A percentile compares a stretch with the other conserved stretches of the same genome.
phyloP scores from a whole-genome alignment of 257 asterid genomes.

The Sherardia arvensis region DNA sequence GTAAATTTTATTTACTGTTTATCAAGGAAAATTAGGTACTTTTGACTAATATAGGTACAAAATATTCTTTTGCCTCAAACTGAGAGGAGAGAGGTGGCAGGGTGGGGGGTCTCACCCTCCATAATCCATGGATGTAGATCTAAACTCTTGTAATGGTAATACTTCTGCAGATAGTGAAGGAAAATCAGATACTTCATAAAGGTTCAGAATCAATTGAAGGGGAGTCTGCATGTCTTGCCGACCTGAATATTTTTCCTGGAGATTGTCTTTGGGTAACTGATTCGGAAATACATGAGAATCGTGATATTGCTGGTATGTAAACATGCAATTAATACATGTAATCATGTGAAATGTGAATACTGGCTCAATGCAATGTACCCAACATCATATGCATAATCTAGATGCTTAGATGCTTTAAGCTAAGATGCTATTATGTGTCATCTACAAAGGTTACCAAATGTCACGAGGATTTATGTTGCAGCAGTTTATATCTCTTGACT shows the following conservation, averaged over 20 bases:
- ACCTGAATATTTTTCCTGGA: conserved; percentile 80
- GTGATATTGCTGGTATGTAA: conserved; percentile 91
- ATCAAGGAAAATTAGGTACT: background rate
- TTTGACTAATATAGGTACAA: too few species aligned
- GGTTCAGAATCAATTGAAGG: conserved; percentile 60
- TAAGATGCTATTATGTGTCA: background rate
- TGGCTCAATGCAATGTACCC: too few species aligned
- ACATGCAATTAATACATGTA: background rate
- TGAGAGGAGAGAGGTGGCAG: too few species aligned
- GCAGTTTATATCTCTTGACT: background rate
- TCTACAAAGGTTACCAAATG: background rate
- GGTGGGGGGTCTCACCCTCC: conserved; percentile 4
- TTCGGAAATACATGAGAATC: conserved; percentile 87
- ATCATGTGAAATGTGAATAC: background rate
- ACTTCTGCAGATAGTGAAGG: conserved; percentile 72
- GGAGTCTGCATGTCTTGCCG: conserved; percentile 80
- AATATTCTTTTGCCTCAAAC: too few species aligned
- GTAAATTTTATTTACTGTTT: background rate
- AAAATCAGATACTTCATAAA: conserved; percentile 93
- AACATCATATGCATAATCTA: too few species aligned
- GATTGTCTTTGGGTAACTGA: conserved; percentile 91
- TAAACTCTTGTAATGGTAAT: background rate
- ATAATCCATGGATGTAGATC: background rate
- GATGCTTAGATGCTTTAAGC: too few species aligned
- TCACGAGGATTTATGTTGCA: background rate